Conservation (phyloP, 768 basidiomycete genomes). For the Termitomyces sp. region DNA sequence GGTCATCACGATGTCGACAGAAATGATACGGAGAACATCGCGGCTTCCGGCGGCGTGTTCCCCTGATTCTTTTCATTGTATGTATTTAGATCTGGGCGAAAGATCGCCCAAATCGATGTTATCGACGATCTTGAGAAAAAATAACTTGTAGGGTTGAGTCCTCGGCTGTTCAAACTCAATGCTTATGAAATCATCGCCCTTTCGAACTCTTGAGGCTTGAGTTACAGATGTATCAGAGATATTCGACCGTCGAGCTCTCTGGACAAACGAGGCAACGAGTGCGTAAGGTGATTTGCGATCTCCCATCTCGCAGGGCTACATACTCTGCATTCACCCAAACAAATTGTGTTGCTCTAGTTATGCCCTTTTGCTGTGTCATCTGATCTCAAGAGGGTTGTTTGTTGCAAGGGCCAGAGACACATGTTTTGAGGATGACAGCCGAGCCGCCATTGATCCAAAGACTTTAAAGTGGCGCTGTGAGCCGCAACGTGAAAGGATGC, state of each 20-base stretch:
- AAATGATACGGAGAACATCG: background rate
- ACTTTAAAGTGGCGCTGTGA: background rate
- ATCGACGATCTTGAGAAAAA: background rate
- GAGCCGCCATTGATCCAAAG: background rate
- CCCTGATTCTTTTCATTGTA: background rate
- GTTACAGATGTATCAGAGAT: too few species aligned
- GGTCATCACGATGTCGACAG: background rate
- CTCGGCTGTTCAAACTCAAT: background rate
- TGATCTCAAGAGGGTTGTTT: background rate
- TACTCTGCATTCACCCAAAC: background rate
- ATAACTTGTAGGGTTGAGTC: background rate
- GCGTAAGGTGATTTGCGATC: background rate
- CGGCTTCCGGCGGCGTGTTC: background rate
- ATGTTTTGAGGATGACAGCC: background rate
- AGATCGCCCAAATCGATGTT: background rate
- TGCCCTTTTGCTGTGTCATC: background rate
- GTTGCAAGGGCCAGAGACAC: background rate
- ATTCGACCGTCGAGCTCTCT: background rate
- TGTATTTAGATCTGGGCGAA: background rate
- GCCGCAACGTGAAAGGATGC: background rate
- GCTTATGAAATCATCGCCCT: background rate
- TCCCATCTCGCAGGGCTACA: background rate
- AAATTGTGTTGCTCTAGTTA: background rate
- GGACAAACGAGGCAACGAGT: background rate
- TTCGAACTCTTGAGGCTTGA: background rate